Evolutionary conservation across 2,329 filamentous ascomycete genomes (phyloP), one percentile per base, ranked within the genome.

Genomic region (Cercospora sp.): DNA sequence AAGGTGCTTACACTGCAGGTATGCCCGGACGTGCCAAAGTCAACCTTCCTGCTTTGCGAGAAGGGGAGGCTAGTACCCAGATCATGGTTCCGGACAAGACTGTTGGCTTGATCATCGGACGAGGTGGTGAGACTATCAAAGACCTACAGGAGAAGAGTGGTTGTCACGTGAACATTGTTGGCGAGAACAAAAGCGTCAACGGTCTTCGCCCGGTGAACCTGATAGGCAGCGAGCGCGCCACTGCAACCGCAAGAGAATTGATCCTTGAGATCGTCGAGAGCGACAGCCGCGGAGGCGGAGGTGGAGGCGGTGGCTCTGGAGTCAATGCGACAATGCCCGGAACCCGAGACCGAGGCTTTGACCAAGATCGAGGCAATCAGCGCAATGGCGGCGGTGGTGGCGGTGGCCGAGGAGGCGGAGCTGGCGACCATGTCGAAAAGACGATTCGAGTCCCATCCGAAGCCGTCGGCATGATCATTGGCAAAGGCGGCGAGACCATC

Each of bases 81-180:
- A 96, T 97, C 75, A 95, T 96, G 91, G 93, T 97, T 18, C 93
- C 93, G 58, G 93, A 97, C 81, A 90, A 93, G 75, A 97, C 93
- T 8, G 93, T 97, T 68, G 93, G 93, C 62, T 84, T 97, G 57
- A 97, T 97, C 74, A 97, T 97, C 77, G 93, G 93, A n/a, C 91
- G 93, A 73, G 92, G 92, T 48, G 93, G 93, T 67, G 93, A 97
- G 81, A 97, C 93, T 1, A 97, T 97, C 75, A 90, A 93, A 76
- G 93, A 97, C 77, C 84, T 97, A 26, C 94, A 97, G 81, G 93
- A 97, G 79, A 87, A 92, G 70, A 95, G 91, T 75, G 92, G 91
- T n/a, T 97, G 93, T 79, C 94, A 97, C 79, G 93, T 97, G 79
- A 97, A 97, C 79, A 97, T 97, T 76, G 92, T 96, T 48, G 91